A percentile compares a stretch with the other conserved stretches of the same genome.
These are phyloP conservation scores for Rhodotorula toruloides DNA, from an alignment of 768 basidiomycete species.

Conservation along the genomic window DNA sequence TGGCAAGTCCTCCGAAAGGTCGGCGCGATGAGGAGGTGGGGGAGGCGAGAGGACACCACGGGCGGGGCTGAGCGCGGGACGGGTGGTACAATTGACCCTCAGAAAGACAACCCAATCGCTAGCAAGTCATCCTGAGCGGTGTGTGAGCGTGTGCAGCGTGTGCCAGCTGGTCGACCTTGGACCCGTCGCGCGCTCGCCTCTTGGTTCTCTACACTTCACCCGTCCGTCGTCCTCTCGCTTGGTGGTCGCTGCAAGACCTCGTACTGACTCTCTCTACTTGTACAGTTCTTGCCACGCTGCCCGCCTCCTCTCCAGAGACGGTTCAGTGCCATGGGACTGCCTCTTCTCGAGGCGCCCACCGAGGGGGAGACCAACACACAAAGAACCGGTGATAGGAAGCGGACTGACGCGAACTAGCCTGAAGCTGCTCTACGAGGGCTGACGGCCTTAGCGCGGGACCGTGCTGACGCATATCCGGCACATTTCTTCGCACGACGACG, in stretches of 20 bases:
- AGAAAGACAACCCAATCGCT: too few species aligned
- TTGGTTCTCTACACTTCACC: background rate
- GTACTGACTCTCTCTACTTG: background rate
- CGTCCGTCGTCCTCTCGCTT: background rate
- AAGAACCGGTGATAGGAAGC: conserved; percentile 29
- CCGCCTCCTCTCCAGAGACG: conserved; percentile 20
- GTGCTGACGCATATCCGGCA: too few species aligned
- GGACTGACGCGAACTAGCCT: conserved; percentile 8
- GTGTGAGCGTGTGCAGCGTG: too few species aligned
- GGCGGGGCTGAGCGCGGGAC: too few species aligned
- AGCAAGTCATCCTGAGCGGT: too few species aligned
- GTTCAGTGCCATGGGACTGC: conserved; percentile 35
- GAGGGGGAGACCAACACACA: conserved; percentile 14
- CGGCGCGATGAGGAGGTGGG: too few species aligned
- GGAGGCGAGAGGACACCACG: too few species aligned
- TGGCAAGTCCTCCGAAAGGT: background rate
- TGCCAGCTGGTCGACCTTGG: too few species aligned
- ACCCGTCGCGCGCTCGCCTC: background rate
- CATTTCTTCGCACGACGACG: too few species aligned
- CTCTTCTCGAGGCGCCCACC: conserved; percentile 12
- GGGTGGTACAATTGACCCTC: too few species aligned
- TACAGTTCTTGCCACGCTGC: conserved; percentile 33
- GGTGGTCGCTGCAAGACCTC: too few species aligned
- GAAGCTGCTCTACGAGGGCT: conserved; percentile 12
- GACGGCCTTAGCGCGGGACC: conserved; percentile 8